phyloP scores from a whole-genome alignment of 140 eudicot species.

The Flaveria floridana region DNA sequence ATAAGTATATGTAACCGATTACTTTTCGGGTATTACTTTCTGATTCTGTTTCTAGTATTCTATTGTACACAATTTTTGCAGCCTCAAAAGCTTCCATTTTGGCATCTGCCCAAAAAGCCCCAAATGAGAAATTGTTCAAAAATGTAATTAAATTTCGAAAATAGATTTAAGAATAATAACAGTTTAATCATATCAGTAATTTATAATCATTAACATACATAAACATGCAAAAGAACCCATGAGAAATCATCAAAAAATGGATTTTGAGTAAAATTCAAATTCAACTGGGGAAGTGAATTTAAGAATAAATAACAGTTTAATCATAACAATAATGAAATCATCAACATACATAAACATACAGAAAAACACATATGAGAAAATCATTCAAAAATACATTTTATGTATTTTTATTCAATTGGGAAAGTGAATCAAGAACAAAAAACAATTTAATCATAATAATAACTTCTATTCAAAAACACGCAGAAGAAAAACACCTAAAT shows the following conservation, averaged over 20 bases:
- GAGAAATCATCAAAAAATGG: background rate
- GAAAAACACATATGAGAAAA: slow-evolving; percentile 20
- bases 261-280: no score
- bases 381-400: slow-evolving; percentile 6
- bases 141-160: background rate
- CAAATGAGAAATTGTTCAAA: slow-evolving; percentile 19
- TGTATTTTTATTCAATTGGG: background rate
- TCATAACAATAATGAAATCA: background rate
- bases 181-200: slow-evolving; percentile 19
- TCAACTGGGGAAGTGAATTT: background rate
- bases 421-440: background rate
- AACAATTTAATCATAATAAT: background rate
- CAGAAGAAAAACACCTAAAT: slow-evolving; percentile 26
- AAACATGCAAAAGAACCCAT: slow-evolving; percentile 21
- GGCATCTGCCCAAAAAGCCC: slow-evolving; percentile 34
- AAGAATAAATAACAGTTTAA: background rate
- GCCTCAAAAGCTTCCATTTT: slow-evolving; percentile 69
- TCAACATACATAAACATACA: background rate
- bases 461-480: background rate
- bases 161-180: background rate
- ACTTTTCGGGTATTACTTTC: slow-evolving; percentile 51
- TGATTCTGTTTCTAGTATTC: slow-evolving; percentile 57
- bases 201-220: background rate
- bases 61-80: slow-evolving; percentile 45
- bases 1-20: slow-evolving; percentile 52